Evolutionary conservation across 345 rosid genomes (phyloP).

Genomic region (Salix viminalis): DNA sequence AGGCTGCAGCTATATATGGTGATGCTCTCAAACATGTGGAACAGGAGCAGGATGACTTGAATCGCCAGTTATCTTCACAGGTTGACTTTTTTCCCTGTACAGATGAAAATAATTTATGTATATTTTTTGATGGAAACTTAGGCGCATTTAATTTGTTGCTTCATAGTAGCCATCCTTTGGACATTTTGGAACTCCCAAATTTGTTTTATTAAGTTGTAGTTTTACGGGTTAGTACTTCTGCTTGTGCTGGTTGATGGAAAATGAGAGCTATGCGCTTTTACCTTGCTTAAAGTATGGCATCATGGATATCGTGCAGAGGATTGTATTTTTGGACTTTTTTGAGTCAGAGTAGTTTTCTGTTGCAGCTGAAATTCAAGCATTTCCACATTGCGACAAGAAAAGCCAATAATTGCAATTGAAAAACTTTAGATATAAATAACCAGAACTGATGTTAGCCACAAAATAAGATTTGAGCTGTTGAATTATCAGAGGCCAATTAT

Average conservation of each 20-base stretch:
- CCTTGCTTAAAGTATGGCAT: not conserved
- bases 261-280: not conserved
- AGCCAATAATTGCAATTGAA: not conserved
- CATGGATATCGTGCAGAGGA: not conserved
- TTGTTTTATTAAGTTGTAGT: not conserved
- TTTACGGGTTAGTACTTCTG: not conserved
- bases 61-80: conserved; percentile 67
- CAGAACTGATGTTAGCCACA: not conserved
- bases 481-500: not conserved
- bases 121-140: not conserved
- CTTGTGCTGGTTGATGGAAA: not conserved
- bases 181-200: not conserved
- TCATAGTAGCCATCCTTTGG: not conserved
- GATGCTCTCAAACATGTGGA: conserved; percentile 85
- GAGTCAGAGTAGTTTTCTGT: not conserved
- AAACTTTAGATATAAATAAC: not conserved
- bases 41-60: conserved; percentile 86
- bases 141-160: not conserved
- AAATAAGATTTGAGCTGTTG: not conserved
- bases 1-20: conserved; percentile 89
- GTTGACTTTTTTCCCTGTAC: conserved; percentile 24
- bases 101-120: not conserved
- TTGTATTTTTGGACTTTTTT: not conserved
- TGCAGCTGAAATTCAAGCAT: not conserved
- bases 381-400: not conserved